Evolutionary conservation across 495 filamentous ascomycete genomes (phyloP), one percentile per base, ranked within the genome.

Genomic region (Xylaria nigripes): DNA sequence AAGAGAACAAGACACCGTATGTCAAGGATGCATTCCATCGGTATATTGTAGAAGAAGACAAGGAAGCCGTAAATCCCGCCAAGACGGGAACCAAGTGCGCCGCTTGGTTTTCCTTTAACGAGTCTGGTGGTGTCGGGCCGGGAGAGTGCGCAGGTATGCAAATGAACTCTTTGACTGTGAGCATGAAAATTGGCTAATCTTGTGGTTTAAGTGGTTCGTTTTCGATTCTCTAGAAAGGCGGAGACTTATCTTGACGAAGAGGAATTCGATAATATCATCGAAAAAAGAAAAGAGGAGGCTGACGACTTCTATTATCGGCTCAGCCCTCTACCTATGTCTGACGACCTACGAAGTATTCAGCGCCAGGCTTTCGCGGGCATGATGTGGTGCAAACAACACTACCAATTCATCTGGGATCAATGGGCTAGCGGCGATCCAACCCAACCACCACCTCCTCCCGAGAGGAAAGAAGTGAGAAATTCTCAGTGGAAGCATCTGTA

Each of bases 321-420:
- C 69, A 96, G 86, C 70, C 92, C 92, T 1, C 75, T 97, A 34
- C 92, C 92, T 2, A 94, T 97, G 87, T 80, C 86, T 9, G 92
- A 97, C 30, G 92, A 97, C 61, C 79, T 97, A 23, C 83, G 92
- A 41, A 96, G 93, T 70, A 91, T 97, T 59, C 92, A 97, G 64
- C 80, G 92, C 49, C 92, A 97, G 70, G 92, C 92, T 3, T 86
- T 96, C 48, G 80, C 89, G 0, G 92, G 92, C 40, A 96, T 97
- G 93, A 82, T 97, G 76, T 97, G 92, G 92, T 90, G 84, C 44
- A 97, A 97, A 68, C 91, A 97, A 70, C 87, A 86, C 69, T 97
- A 97, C 66, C 83, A 94, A 62, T 95, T 97, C 69, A 83, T 96
- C 58, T 96, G 89, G 88, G 90, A 96, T 43, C 86, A 97, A 65